Base-by-base conservation (phyloP, 306 rosid species). In the barrel medic (Medicago truncatula) region DNA sequence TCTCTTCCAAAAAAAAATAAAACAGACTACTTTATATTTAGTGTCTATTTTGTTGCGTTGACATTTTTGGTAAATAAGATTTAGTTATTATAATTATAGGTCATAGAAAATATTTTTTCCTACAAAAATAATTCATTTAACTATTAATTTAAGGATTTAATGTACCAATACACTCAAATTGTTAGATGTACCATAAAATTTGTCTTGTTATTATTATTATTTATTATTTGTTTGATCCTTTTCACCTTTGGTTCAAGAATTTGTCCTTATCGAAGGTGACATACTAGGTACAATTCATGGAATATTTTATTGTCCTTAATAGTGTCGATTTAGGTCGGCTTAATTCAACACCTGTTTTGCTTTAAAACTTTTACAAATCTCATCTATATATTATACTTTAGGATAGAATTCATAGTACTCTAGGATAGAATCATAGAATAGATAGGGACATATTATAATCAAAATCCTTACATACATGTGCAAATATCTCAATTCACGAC, bases 401-500 rank as follows among this genome's bases (percentile, higher is more conserved):
- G 14, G 39, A 67, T 44, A 13, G 75, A 21, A 17, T 66, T 67
- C 14, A 66, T 44, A 25, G 20, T 12, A 46, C 53, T 14, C 6
- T 2, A 12, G 18, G 59, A 68, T 34, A 9, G 62, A 23, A 21
- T 67, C 47, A 68, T 34, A 9, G 62, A 23, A 21, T 67, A 57
- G 6, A 66, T 61, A 38, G 43, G 43, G 59, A 34, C 38, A 70
- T 39, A 43, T 41, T 1, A 10, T 76, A 15, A 4, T 40, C 47
- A 4, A 43, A 75, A 62, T 60, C 76, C 34, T 78, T 50, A 11
- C 59, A 41, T 49, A 31, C 84, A 81, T 76, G 81, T 76, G 85
- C 81, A 43, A 44, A 71, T 64, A 70, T 64, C 65, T 62, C 84
- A 43, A 52, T 63, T 70, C 77, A 76, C 65, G 49, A 76, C 74